A percentile compares a stretch with the other conserved stretches of the same genome.
Conservation (phyloP, 805 yeast genomes). For the Wickerhamiella spandovensis region DNA sequence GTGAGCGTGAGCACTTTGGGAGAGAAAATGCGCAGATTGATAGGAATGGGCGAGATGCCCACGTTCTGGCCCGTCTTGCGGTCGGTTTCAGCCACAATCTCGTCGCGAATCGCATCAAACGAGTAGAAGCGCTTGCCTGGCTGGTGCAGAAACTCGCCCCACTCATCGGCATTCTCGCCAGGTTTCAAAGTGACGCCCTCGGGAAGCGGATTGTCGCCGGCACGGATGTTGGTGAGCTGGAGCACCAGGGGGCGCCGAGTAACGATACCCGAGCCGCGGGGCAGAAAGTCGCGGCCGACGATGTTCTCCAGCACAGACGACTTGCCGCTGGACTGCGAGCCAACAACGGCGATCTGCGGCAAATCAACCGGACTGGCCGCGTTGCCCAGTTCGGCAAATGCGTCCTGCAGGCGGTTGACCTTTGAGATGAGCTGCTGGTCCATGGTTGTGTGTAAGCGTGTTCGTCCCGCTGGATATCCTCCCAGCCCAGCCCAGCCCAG, state of each 20-base stretch:
- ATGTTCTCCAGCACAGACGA: slow-evolving; percentile 82
- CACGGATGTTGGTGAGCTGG: slow-evolving; percentile 48
- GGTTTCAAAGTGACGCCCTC: slow-evolving; percentile 19
- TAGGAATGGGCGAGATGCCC: slow-evolving; percentile 87
- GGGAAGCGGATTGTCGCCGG: slow-evolving; percentile 10
- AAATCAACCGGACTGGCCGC: slow-evolving; percentile 87
- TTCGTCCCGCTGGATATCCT: neutral
- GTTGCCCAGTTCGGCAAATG: slow-evolving; percentile 91
- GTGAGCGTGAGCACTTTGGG: slow-evolving; percentile 92
- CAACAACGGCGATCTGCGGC: slow-evolving; percentile 92
- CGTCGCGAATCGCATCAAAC: slow-evolving; percentile 78
- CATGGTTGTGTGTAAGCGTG: slow-evolving; percentile 27
- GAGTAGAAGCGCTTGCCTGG: slow-evolving; percentile 81
- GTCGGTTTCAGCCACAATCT: slow-evolving; percentile 85
- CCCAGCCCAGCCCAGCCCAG: no score
- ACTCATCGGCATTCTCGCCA: slow-evolving; percentile 41
- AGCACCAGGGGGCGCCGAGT: slow-evolving; percentile 78
- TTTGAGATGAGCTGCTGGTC: slow-evolving; percentile 66
- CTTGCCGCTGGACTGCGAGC: slow-evolving; percentile 83
- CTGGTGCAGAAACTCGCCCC: slow-evolving; percentile 95
- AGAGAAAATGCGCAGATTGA: slow-evolving; percentile 81
- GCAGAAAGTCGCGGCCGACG: slow-evolving; percentile 82
- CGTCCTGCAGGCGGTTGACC: slow-evolving; percentile 83
- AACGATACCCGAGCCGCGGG: slow-evolving; percentile 87
- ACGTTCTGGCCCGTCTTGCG: slow-evolving; percentile 56